Percentiles rank a stretch among this genome's conserved stretches.
Conservation (phyloP, 345 rosid genomes). For the Nasturtium officinale region DNA sequence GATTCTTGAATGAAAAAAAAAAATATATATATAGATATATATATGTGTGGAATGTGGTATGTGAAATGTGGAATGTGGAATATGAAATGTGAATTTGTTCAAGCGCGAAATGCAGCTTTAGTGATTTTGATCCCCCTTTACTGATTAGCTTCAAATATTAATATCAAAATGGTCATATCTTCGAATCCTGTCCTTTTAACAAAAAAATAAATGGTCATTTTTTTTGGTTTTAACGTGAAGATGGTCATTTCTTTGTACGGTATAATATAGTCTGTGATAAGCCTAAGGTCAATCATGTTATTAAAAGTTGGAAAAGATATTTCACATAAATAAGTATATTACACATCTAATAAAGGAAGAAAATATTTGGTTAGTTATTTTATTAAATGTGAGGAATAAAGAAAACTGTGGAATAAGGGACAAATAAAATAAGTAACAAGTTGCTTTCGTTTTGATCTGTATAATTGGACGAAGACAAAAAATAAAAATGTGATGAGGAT, state of each 20-base stretch:
- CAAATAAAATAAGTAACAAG: slow-evolving; percentile 24
- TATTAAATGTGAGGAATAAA: neutral
- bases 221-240: too few species aligned
- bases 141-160: neutral
- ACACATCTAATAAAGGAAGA: neutral
- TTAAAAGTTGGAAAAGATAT: slow-evolving; percentile 17
- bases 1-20: neutral
- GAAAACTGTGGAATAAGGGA: neutral
- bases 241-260: neutral
- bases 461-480: slow-evolving; percentile 27
- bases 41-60: too few species aligned
- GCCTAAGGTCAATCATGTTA: slow-evolving; percentile 1
- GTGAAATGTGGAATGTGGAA: too few species aligned
- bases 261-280: neutral
- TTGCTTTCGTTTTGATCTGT: slow-evolving; percentile 33
- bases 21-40: too few species aligned
- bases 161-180: neutral
- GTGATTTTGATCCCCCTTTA: neutral
- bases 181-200: too few species aligned
- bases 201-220: too few species aligned
- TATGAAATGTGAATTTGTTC: neutral
- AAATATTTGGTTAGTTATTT: slow-evolving; percentile 9
- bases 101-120: neutral
- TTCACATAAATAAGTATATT: neutral
- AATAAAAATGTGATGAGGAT: slow-evolving; percentile 24